These are phyloP conservation scores for Daldinia sp. DNA, from an alignment of 2,329 filamentous ascomycete genomes.

Conservation along the genomic window DNA sequence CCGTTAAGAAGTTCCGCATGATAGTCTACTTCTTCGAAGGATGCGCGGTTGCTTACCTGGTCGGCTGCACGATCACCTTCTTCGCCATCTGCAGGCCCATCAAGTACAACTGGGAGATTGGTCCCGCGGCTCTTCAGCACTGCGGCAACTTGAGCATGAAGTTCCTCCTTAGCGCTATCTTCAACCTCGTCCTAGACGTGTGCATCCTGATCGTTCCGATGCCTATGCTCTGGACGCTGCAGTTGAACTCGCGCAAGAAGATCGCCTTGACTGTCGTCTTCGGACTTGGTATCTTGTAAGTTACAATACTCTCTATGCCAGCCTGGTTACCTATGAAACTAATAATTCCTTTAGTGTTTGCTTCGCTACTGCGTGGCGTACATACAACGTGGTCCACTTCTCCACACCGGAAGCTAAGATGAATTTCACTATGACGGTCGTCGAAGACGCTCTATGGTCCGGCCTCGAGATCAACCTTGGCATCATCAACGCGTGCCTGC, in stretches of 20 bases:
- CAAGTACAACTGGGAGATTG: constrained; percentile 16
- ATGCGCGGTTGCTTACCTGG: constrained; percentile 2
- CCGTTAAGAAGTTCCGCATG: constrained; percentile 10
- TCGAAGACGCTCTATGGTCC: constrained; percentile 19
- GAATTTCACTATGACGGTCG: constrained; percentile 15
- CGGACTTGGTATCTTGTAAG: constrained; percentile 18
- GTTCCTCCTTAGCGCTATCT: constrained; percentile 8
- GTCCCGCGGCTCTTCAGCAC: constrained; percentile 1
- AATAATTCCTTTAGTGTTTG: constrained; percentile 4
- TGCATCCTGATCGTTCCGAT: constrained; percentile 13
- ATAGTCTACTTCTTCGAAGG: constrained; percentile 14
- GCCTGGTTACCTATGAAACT: neutral
- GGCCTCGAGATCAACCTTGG: constrained; percentile 19
- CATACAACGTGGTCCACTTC: constrained; percentile 18
- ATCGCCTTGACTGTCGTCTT: constrained; percentile 12
- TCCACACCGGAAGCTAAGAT: constrained; percentile 6
- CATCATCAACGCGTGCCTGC: constrained; percentile 16
- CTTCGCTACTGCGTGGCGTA: constrained; percentile 19
- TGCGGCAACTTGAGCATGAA: constrained; percentile 13
- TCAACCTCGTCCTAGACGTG: constrained; percentile 19
- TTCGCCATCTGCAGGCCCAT: constrained; percentile 14
- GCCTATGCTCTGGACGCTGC: constrained; percentile 18
- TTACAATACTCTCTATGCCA: neutral
- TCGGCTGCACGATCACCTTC: constrained; percentile 11
- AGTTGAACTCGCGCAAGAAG: constrained; percentile 12